Evolutionary conservation across 139 green algal genomes (phyloP).

Genomic region (Coccomyxa sp.): DNA sequence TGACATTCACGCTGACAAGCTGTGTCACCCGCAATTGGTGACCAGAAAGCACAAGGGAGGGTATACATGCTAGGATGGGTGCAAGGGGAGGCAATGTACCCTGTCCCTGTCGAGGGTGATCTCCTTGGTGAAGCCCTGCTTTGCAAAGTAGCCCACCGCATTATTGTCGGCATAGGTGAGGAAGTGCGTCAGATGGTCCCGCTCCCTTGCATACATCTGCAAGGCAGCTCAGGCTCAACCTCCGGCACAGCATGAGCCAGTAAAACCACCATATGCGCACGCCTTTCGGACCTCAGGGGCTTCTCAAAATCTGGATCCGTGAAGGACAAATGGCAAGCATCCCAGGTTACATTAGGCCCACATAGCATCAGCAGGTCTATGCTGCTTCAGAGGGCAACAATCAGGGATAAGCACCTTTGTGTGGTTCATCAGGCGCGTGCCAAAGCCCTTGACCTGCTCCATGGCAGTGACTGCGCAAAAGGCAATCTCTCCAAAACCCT

Average conservation of each 20-base stretch:
- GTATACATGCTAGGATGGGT: background rate
- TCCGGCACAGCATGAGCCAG: too few species aligned
- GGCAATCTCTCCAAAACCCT: slow-evolving; percentile 92
- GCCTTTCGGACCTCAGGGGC: too few species aligned
- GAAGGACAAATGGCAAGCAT: too few species aligned
- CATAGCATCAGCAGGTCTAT: too few species aligned
- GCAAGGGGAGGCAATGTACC: slow-evolving; percentile 12
- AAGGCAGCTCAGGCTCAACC: too few species aligned
- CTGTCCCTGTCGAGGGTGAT: slow-evolving; percentile 65
- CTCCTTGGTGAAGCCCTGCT: slow-evolving; percentile 93
- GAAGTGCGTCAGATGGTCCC: slow-evolving; percentile 82
- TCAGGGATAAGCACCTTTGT: slow-evolving; percentile 48
- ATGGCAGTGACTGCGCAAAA: slow-evolving; percentile 94
- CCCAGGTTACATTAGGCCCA: too few species aligned
- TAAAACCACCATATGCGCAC: too few species aligned
- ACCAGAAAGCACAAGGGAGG: background rate
- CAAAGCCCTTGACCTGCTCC: slow-evolving; percentile 93
- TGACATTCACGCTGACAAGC: too few species aligned
- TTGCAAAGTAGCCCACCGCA: slow-evolving; percentile 96
- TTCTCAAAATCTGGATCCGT: too few species aligned
- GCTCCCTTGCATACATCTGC: slow-evolving; percentile 64
- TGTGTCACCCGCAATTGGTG: too few species aligned
- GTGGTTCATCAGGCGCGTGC: slow-evolving; percentile 97
- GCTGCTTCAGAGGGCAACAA: too few species aligned
- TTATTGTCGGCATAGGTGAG: slow-evolving; percentile 99